These are phyloP conservation scores for Gamsiella multidivaricata DNA, from an alignment of 192 early-diverging fungal species.

Conservation along the genomic window DNA sequence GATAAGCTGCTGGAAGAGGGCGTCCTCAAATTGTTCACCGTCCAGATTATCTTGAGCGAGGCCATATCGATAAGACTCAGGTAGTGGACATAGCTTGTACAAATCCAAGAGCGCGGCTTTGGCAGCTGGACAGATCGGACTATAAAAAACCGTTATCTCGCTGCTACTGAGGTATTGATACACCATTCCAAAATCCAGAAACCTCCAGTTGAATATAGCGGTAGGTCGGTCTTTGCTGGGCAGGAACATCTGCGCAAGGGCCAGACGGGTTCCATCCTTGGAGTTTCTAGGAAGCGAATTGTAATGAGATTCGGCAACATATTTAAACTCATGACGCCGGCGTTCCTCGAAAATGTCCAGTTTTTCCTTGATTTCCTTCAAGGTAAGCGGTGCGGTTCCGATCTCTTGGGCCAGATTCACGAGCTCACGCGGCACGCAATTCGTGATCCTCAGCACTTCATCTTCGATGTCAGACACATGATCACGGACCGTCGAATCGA, in stretches of 20 bases:
- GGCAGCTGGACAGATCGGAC: conserved; percentile 12
- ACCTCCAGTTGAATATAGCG: conserved; percentile 24
- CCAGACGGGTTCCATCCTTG: background rate
- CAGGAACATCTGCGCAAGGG: conserved; percentile 31
- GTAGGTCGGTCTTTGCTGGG: conserved; percentile 1
- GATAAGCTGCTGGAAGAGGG: conserved; percentile 32
- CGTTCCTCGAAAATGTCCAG: background rate
- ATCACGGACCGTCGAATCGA: background rate
- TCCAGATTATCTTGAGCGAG: conserved; percentile 7
- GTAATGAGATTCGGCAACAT: background rate
- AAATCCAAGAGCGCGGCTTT: conserved; percentile 22
- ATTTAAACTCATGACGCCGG: background rate
- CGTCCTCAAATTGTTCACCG: conserved; percentile 26
- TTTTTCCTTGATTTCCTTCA: background rate
- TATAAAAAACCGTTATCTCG: conserved; percentile 3
- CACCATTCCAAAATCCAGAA: conserved; percentile 32
- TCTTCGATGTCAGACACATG: background rate
- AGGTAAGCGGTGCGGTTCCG: conserved; percentile 1
- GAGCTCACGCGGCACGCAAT: conserved; percentile 34
- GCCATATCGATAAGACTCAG: conserved; percentile 15
- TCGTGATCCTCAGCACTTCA: conserved; percentile 16
- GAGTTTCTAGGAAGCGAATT: background rate
- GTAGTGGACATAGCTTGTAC: conserved; percentile 23
- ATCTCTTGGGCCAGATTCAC: conserved; percentile 22
- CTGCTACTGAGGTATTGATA: conserved; percentile 12